A percentile compares a stretch with the other conserved stretches of the same genome.
These are phyloP conservation scores for Dissophora ornata DNA, from an alignment of 192 early-diverging fungal species.

Conservation along the genomic window DNA sequence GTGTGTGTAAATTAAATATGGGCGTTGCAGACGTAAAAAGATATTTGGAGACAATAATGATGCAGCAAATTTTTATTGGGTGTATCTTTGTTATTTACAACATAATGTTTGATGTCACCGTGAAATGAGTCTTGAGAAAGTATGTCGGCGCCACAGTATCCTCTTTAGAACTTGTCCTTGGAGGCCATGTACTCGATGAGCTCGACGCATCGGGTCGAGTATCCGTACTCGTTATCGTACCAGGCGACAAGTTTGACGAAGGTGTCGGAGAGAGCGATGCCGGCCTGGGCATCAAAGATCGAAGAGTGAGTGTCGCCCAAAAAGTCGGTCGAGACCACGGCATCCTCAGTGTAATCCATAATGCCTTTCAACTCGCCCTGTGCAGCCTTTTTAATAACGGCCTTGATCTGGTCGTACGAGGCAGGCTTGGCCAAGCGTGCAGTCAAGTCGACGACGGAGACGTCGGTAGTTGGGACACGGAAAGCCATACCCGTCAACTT, in stretches of 20 bases:
- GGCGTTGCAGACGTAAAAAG: too few relatives aligned
- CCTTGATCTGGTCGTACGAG: slow-evolving; percentile 91
- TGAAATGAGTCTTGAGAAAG: too few relatives aligned
- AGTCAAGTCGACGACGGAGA: slow-evolving; percentile 98
- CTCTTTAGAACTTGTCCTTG: slow-evolving; percentile 24
- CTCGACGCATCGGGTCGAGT: slow-evolving; percentile 92
- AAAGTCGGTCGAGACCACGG: slow-evolving; percentile 95
- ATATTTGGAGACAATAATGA: too few relatives aligned
- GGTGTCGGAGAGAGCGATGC: slow-evolving; percentile 91
- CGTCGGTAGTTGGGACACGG: slow-evolving; percentile 92
- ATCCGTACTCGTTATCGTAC: slow-evolving; percentile 94
- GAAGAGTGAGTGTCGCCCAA: slow-evolving; percentile 90
- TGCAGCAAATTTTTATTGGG: too few relatives aligned
- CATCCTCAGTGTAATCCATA: slow-evolving; percentile 93
- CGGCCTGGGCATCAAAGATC: slow-evolving; percentile 96
- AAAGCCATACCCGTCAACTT: slow-evolving; percentile 99
- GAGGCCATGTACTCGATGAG: slow-evolving; percentile 80
- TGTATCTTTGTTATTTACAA: too few relatives aligned
- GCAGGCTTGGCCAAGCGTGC: slow-evolving; percentile 91
- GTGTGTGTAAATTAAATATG: too few relatives aligned
- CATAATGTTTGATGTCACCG: too few relatives aligned
- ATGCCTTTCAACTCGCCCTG: slow-evolving; percentile 86
- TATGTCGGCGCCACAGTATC: too few relatives aligned
- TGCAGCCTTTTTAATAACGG: slow-evolving; percentile 85
- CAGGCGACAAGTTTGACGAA: slow-evolving; percentile 98